phyloP scores from a whole-genome alignment of 371 early-diverging fungal genomes.

The Blastocladiella emersonii region DNA sequence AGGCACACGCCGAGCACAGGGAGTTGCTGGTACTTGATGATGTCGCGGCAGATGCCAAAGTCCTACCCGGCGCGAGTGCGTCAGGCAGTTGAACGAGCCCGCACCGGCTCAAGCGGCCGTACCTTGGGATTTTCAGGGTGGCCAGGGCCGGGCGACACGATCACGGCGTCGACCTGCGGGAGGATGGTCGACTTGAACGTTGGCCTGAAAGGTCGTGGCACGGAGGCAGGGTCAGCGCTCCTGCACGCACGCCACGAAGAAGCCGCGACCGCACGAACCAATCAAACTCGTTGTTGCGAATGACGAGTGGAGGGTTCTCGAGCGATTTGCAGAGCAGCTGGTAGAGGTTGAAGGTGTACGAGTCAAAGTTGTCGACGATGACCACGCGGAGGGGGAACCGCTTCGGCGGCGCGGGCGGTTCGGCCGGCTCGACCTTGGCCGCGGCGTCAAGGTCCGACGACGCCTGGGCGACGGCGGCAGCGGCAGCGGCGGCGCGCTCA shows the following conservation, averaged over 20 bases:
- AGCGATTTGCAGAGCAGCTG: conserved; percentile 37
- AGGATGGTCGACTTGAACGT: conserved; percentile 39
- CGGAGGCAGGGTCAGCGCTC: too few species aligned
- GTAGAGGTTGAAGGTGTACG: conserved; percentile 85
- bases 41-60: conserved; percentile 61
- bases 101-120: background rate
- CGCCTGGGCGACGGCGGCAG: too few species aligned
- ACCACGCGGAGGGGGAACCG: conserved; percentile 26
- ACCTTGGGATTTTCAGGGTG: conserved; percentile 23
- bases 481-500: too few species aligned
- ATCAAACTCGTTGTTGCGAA: conserved; percentile 76
- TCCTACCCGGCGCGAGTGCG: too few species aligned
- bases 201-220: too few species aligned
- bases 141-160: conserved; percentile 92
- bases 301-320: conserved; percentile 35
- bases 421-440: too few species aligned
- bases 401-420: too few species aligned
- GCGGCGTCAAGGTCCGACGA: too few species aligned
- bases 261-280: too few species aligned
- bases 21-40: conserved; percentile 36
- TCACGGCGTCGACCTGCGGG: conserved; percentile 72
- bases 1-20: conserved; percentile 97
- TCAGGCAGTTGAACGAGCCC: too few species aligned
- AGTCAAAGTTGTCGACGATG: conserved; percentile 92
- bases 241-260: too few species aligned